phyloP scores from a whole-genome alignment of 176 grass and related monocot species.

The Themeda triandra region DNA sequence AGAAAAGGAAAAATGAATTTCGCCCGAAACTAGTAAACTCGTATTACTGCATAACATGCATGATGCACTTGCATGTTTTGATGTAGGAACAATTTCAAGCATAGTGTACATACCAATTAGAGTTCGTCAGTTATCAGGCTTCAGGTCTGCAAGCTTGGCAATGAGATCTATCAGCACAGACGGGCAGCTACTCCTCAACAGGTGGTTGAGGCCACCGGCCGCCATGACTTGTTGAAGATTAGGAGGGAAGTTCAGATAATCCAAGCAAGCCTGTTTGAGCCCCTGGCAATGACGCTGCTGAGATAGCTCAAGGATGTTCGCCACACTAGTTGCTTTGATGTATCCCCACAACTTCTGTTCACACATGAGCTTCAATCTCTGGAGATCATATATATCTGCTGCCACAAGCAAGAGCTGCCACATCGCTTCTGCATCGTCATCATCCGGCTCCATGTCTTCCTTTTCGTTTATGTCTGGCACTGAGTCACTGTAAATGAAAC shows the following conservation, averaged over 20 bases:
- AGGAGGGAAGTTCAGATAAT: too few species aligned
- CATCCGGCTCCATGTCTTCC: not conserved
- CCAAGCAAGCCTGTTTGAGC: too few species aligned
- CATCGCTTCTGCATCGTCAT: not conserved
- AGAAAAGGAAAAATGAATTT: not conserved
- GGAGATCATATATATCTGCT: conserved; percentile 34
- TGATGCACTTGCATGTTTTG: too few species aligned
- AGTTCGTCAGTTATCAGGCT: not conserved
- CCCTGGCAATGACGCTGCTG: not conserved
- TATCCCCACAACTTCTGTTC: not conserved
- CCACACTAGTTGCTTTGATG: not conserved
- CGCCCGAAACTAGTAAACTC: not conserved
- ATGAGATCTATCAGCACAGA: not conserved
- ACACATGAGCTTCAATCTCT: conserved; percentile 28
- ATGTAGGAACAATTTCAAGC: too few species aligned
- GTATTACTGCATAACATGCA: not conserved
- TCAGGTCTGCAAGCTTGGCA: not conserved
- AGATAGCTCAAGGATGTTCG: not conserved
- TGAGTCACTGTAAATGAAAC: conserved; percentile 34
- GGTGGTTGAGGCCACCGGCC: too few species aligned
- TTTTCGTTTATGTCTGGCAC: not conserved
- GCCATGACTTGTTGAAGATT: too few species aligned
- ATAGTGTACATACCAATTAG: not conserved
- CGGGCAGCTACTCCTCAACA: not conserved
- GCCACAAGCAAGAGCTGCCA: conserved; percentile 35